Percentiles rank a stretch among this genome's conserved stretches.
phyloP scores from a whole-genome alignment of 1,284 basidiomycete genomes.

The Marasmius tenuissimus region DNA sequence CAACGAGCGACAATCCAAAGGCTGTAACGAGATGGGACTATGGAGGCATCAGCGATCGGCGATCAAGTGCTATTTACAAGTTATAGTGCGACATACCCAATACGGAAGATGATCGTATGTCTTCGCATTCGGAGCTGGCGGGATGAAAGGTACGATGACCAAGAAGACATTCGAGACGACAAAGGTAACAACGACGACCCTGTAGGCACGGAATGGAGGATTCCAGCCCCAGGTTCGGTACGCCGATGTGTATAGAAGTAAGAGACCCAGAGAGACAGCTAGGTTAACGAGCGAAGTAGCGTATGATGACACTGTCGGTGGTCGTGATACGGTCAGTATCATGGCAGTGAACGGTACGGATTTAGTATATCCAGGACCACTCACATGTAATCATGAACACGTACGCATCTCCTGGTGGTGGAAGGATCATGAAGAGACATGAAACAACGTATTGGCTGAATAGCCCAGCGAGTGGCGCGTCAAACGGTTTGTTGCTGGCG shows the following conservation, averaged over 20 bases:
- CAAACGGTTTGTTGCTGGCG: conserved; percentile 64
- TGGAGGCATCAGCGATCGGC: neutral
- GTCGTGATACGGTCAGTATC: conserved; percentile 19
- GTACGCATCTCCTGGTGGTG: conserved; percentile 69
- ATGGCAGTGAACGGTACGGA: neutral
- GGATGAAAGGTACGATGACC: conserved; percentile 56
- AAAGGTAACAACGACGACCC: conserved; percentile 48
- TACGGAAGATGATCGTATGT: conserved; percentile 63
- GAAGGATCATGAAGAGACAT: conserved; percentile 42
- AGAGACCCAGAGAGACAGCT: conserved; percentile 55
- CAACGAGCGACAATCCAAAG: conserved; percentile 48
- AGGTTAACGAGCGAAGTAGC: conserved; percentile 56
- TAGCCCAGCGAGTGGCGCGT: conserved; percentile 58
- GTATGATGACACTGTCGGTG: conserved; percentile 45
- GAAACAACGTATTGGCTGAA: conserved; percentile 57
- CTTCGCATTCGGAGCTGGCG: conserved; percentile 48
- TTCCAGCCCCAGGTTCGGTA: conserved; percentile 52
- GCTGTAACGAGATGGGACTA: conserved; percentile 57
- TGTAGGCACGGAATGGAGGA: conserved; percentile 61
- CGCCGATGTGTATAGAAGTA: conserved; percentile 51
- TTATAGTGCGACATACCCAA: conserved; percentile 44
- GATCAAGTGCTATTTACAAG: neutral
- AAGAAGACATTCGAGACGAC: conserved; percentile 66
- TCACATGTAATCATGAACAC: conserved; percentile 63
- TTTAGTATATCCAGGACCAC: conserved; percentile 18